Percentiles rank a stretch among this genome's conserved stretches.
phyloP scores from a whole-genome alignment of 129 eudicot species.

The Tanacetum coccineum region DNA sequence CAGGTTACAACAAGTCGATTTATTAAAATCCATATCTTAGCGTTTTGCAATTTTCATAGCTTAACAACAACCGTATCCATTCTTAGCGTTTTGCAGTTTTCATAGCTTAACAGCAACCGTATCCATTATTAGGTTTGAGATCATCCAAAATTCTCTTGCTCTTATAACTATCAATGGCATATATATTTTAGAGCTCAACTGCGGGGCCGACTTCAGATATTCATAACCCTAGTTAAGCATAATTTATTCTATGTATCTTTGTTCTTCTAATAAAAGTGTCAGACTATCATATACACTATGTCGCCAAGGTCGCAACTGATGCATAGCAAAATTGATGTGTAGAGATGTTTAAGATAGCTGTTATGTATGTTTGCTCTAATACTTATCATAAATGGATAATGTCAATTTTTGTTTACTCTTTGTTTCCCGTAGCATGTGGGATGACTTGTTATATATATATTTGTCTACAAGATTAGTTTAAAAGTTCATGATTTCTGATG shows the following conservation, averaged over 20 bases:
- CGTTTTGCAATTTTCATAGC: neutral
- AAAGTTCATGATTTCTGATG: neutral
- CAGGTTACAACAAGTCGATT: neutral
- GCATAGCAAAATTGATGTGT: neutral
- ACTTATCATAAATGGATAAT: neutral
- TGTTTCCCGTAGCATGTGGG: constrained; percentile 20
- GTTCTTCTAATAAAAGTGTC: neutral
- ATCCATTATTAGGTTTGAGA: constrained; percentile 9
- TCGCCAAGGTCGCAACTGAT: constrained; percentile 1
- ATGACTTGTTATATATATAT: neutral
- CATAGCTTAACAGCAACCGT: too few relatives aligned
- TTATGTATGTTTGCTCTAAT: neutral
- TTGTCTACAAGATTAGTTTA: too few relatives aligned
- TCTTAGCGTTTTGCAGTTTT: too few relatives aligned
- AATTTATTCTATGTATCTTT: neutral
- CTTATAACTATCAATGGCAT: neutral
- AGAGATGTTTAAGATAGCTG: constrained; percentile 8
- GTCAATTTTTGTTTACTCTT: constrained; percentile 5
- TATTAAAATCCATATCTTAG: neutral
- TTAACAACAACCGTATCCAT: neutral
- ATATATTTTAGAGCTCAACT: neutral
- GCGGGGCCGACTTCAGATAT: neutral
- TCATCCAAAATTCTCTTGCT: neutral
- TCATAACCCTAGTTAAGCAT: neutral
- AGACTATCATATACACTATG: neutral